Evolutionary conservation across 495 filamentous ascomycete genomes (phyloP).

Genomic region (Aspergillus campestris): DNA sequence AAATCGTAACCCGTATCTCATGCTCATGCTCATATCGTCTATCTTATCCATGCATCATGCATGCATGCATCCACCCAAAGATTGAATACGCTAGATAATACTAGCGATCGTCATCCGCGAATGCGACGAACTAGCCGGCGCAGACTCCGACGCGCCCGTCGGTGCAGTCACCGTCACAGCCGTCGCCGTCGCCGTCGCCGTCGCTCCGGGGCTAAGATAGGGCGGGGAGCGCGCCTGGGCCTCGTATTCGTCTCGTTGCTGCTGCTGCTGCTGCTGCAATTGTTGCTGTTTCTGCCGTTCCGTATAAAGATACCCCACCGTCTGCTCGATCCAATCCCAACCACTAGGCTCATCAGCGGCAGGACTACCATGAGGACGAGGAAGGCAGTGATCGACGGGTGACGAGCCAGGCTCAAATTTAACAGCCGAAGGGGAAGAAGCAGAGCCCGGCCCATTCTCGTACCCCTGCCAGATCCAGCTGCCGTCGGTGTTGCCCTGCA

Average conservation of each 20-base stretch:
- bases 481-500: constrained; percentile 72
- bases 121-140: constrained; percentile 27
- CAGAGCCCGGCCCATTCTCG: constrained; percentile 31
- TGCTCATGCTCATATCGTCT: no score
- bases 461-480: constrained; percentile 82
- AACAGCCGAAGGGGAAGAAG: no score
- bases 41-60: no score
- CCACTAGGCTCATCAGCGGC: constrained; percentile 7
- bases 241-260: constrained; percentile 9
- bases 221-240: not conserved
- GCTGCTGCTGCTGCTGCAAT: constrained; percentile 12
- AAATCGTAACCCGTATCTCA: no score
- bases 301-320: constrained; percentile 37
- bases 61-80: no score
- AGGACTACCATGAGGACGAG: no score
- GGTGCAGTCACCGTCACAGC: constrained; percentile 23
- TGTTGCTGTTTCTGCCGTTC: constrained; percentile 28
- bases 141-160: constrained; percentile 31
- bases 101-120: constrained; percentile 73
- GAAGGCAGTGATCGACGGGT: not conserved
- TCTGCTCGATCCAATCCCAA: constrained; percentile 46
- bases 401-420: constrained; percentile 26
- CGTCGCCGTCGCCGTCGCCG: constrained; percentile 27
- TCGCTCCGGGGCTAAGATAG: constrained; percentile 24
- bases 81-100: constrained; percentile 60